Evolutionary conservation across 2,329 filamentous ascomycete genomes (phyloP).

Genomic region (Ophiocordyceps camponoti-floridani): DNA sequence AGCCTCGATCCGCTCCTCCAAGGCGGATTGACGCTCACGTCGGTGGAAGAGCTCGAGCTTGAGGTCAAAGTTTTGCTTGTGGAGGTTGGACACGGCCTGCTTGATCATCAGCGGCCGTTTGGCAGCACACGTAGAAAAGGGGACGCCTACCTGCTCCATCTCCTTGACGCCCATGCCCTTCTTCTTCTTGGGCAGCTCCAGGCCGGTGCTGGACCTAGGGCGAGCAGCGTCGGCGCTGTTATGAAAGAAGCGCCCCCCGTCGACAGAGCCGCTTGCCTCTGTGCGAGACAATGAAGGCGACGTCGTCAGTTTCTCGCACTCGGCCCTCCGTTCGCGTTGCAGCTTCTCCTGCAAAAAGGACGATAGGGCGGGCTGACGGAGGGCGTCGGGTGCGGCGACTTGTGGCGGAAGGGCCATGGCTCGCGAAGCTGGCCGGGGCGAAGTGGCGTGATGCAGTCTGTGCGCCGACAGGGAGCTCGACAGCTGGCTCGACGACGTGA

Average conservation of each 20-base stretch:
- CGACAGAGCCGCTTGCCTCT: constrained; percentile 19
- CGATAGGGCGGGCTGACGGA: constrained; percentile 23
- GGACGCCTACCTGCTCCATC: constrained; percentile 40
- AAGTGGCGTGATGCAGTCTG: background rate
- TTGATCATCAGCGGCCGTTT: too few species aligned
- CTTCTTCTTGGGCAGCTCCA: constrained; percentile 25
- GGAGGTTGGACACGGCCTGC: constrained; percentile 46
- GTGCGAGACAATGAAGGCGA: constrained; percentile 15
- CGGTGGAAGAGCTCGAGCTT: constrained; percentile 57
- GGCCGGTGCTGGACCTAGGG: constrained; percentile 22
- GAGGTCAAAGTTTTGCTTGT: constrained; percentile 63
- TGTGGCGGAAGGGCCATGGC: constrained; percentile 23
- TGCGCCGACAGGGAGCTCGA: constrained; percentile 7
- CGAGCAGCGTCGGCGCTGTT: constrained; percentile 17
- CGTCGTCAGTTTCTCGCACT: constrained; percentile 22
- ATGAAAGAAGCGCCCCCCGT: constrained; percentile 16
- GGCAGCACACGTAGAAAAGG: too few species aligned
- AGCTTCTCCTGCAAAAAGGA: constrained; percentile 36
- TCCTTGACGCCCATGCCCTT: constrained; percentile 46
- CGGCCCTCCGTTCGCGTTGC: constrained; percentile 29
- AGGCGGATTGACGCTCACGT: constrained; percentile 39
- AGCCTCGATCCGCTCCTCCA: constrained; percentile 39
- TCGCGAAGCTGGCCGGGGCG: constrained; percentile 17
- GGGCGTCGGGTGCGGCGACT: constrained; percentile 21
- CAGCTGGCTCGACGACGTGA: constrained; percentile 8